These are phyloP conservation scores for Rutidosis leptorrhynchoides DNA, from an alignment of 129 eudicot species.

Conservation along the genomic window DNA sequence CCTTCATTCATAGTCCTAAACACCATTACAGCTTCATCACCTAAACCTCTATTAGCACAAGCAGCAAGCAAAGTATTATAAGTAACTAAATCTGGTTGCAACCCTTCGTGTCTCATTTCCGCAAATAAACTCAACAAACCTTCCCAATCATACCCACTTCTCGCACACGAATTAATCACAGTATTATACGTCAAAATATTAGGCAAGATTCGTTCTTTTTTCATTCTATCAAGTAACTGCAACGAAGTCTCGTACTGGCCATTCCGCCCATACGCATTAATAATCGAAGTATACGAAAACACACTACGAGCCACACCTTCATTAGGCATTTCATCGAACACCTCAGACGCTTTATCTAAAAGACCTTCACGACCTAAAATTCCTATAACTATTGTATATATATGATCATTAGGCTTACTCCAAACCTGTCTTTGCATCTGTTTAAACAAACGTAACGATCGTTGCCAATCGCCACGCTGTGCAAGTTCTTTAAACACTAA, in stretches of 20 bases:
- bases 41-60: constrained; percentile 74
- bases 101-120: constrained; percentile 91
- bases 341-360: constrained; percentile 73
- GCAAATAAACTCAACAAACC: constrained; percentile 83
- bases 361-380: constrained; percentile 89
- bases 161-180: constrained; percentile 75
- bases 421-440: constrained; percentile 94
- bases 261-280: constrained; percentile 89
- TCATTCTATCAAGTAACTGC: constrained; percentile 69
- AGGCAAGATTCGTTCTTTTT: constrained; percentile 58
- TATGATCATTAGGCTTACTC: constrained; percentile 92
- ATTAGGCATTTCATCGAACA: constrained; percentile 80
- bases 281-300: constrained; percentile 70
- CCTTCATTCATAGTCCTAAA: constrained; percentile 94
- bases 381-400: constrained; percentile 70
- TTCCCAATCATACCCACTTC: constrained; percentile 93
- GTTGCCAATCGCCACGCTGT: constrained; percentile 85
- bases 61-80: constrained; percentile 83
- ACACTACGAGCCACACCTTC: constrained; percentile 66
- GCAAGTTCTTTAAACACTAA: constrained; percentile 83
- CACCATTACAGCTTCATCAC: constrained; percentile 92
- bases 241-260: constrained; percentile 72
- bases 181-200: constrained; percentile 85
- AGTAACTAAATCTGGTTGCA: constrained; percentile 95
- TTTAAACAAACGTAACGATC: constrained; percentile 78